Percentiles rank a stretch among this genome's conserved stretches.
phyloP scores from a whole-genome alignment of 1,139 yeast species.

The Eremothecium cymbalariae region DNA sequence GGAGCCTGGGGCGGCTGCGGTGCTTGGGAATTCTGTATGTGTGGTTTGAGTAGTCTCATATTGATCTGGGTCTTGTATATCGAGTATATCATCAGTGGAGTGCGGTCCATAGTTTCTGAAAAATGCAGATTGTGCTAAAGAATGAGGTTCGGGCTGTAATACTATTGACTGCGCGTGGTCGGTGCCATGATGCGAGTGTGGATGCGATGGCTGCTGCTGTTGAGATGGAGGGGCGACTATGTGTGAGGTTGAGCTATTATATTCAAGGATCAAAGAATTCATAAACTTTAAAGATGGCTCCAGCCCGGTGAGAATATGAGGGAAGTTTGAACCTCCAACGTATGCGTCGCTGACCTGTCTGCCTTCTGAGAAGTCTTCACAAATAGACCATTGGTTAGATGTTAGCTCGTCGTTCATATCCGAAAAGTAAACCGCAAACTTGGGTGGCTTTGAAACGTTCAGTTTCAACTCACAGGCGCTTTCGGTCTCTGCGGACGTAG shows the following conservation, averaged over 20 bases:
- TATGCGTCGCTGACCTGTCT: conserved; percentile 67
- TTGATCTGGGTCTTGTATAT: conserved; percentile 5
- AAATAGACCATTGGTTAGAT: conserved; percentile 66
- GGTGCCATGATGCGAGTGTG: neutral
- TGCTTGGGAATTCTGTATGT: conserved; percentile 4
- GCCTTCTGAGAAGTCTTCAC: conserved; percentile 77
- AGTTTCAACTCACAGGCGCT: conserved; percentile 44
- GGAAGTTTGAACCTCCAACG: conserved; percentile 41
- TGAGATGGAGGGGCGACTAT: conserved; percentile 15
- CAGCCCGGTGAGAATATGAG: conserved; percentile 43
- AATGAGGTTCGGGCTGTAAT: conserved; percentile 11
- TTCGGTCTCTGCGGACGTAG: conserved; percentile 11
- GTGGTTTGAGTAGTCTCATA: conserved; percentile 6
- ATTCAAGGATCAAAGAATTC: conserved; percentile 47
- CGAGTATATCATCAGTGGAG: conserved; percentile 6
- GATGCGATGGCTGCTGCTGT: conserved; percentile 2
- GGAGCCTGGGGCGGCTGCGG: conserved; percentile 3
- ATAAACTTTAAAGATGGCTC: conserved; percentile 46
- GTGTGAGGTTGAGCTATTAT: conserved; percentile 31
- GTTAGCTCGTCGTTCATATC: conserved; percentile 35
- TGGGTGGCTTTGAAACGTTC: conserved; percentile 52
- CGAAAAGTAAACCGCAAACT: conserved; percentile 64
- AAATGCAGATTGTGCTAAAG: conserved; percentile 5
- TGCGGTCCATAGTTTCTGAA: conserved; percentile 5
- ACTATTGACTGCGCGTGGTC: conserved; percentile 8